Conservation (phyloP, 75 land plant genomes). For the Pinus tabuliformis region DNA sequence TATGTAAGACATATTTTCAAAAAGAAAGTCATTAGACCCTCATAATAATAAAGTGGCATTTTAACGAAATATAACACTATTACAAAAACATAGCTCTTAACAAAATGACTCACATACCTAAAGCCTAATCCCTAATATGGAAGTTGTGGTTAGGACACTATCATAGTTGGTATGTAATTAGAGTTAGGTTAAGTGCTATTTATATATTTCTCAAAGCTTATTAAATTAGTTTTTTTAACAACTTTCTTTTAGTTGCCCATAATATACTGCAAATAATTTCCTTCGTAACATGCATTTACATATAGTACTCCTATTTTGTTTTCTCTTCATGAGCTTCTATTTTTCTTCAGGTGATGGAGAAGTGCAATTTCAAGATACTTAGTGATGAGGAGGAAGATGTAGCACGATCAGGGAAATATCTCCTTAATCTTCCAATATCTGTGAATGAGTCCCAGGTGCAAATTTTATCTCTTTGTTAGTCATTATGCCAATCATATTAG, state of each 20-base stretch:
- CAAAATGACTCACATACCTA: no score
- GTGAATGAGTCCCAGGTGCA: constrained; percentile 89
- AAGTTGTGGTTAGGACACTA: no score
- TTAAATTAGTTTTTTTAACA: neutral
- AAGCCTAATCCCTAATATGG: no score
- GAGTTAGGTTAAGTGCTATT: neutral
- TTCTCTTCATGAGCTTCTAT: constrained; percentile 6
- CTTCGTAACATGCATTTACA: neutral
- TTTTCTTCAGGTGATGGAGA: constrained; percentile 77
- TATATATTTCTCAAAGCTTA: neutral
- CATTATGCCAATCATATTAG: neutral
- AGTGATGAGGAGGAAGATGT: constrained; percentile 74
- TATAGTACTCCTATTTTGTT: neutral
- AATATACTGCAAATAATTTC: neutral
- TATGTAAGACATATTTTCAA: no score
- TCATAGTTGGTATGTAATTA: no score
- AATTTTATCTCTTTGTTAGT: neutral
- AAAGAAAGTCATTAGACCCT: no score
- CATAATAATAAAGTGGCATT: no score
- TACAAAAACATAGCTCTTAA: no score
- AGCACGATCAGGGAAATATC: constrained; percentile 91
- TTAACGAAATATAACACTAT: no score
- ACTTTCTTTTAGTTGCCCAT: no score
- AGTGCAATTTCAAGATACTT: constrained; percentile 89
- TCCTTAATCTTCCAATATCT: constrained; percentile 87